Conservation (phyloP, 129 eudicot species). For the Escallonia herrerae region DNA sequence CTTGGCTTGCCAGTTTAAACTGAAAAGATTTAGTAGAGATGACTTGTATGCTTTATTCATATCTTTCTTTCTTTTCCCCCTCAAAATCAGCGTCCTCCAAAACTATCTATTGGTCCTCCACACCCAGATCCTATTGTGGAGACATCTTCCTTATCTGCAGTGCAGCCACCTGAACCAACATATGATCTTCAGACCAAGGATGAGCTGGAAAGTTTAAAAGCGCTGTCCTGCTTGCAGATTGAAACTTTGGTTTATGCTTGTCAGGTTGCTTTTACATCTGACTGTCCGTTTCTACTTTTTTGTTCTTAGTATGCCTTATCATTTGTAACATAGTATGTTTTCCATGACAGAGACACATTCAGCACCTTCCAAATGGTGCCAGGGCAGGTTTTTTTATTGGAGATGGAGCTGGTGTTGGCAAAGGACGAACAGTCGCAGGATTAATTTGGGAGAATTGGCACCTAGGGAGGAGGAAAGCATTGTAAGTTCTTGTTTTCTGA, state of each 20-base stretch:
- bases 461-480: slow-evolving; percentile 80
- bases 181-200: slow-evolving; percentile 68
- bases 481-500: slow-evolving; percentile 53
- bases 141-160: slow-evolving; percentile 95
- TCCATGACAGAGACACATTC: slow-evolving; percentile 82
- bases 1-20: not conserved
- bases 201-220: slow-evolving; percentile 65
- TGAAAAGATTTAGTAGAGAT: not conserved
- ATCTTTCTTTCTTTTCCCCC: not conserved
- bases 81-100: slow-evolving; percentile 78
- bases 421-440: slow-evolving; percentile 98
- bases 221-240: slow-evolving; percentile 88
- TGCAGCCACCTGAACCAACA: slow-evolving; percentile 99
- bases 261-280: slow-evolving; percentile 53
- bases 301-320: slow-evolving; percentile 5
- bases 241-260: slow-evolving; percentile 96
- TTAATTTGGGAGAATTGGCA: slow-evolving; percentile 99
- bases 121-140: slow-evolving; percentile 98
- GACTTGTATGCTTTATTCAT: not conserved
- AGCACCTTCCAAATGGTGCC: slow-evolving; percentile 67
- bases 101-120: slow-evolving; percentile 85
- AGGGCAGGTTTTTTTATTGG: slow-evolving; percentile 98
- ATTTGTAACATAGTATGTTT: slow-evolving; percentile 17
- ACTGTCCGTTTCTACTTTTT: slow-evolving; percentile 1
- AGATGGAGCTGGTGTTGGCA: slow-evolving; percentile 99